phyloP scores from a whole-genome alignment of 768 basidiomycete genomes.

The Serendipita vermifera region DNA sequence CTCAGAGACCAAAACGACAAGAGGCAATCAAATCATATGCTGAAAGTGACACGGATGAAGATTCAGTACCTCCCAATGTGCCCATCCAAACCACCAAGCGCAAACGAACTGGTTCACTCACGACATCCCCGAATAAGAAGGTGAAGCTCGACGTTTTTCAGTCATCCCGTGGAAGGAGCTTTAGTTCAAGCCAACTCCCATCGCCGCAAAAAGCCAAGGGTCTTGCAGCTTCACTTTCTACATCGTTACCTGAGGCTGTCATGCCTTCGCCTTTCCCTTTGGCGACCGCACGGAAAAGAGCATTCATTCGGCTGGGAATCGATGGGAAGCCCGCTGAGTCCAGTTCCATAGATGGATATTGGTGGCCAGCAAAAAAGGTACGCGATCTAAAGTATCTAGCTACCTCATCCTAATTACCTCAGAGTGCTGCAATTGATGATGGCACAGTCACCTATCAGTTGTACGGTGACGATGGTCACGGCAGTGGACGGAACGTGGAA shows the following conservation, averaged over 20 bases:
- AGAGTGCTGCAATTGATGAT: not conserved
- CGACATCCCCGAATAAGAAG: not conserved
- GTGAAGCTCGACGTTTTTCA: not conserved
- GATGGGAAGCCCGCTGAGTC: not conserved
- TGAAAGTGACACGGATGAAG: constrained; percentile 4
- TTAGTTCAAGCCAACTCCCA: not conserved
- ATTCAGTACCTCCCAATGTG: no score
- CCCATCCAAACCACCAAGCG: no score
- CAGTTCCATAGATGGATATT: not conserved
- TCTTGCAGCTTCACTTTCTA: not conserved
- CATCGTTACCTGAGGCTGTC: no score
- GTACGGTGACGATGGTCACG: constrained; percentile 4
- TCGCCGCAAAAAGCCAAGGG: not conserved
- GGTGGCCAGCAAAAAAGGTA: constrained; percentile 3
- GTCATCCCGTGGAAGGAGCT: not conserved
- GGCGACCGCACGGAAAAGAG: not conserved
- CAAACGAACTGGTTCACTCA: no score
- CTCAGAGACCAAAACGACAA: not conserved
- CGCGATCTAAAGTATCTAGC: not conserved
- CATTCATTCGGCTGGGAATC: not conserved
- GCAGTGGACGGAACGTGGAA: no score
- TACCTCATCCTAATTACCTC: not conserved
- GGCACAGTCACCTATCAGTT: not conserved
- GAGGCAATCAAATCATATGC: not conserved
- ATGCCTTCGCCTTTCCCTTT: no score